These are phyloP conservation scores for Coffea eugenioides DNA, from an alignment of 257 asterid genomes.

Conservation along the genomic window DNA sequence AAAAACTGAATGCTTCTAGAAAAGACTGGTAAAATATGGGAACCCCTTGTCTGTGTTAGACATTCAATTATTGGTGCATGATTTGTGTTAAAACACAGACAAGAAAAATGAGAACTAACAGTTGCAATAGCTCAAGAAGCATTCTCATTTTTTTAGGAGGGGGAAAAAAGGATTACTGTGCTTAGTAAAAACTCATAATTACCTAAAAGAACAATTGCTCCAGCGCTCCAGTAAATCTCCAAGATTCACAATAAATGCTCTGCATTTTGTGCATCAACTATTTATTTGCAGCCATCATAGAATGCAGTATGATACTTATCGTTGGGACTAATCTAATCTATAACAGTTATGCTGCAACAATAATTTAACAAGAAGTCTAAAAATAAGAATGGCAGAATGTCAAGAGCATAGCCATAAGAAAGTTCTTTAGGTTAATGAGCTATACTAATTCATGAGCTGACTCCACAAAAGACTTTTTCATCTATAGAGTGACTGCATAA, in stretches of 20 bases:
- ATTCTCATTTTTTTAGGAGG: background rate
- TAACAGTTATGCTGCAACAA: background rate
- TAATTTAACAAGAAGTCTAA: background rate
- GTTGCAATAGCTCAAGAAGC: background rate
- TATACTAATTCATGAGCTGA: background rate
- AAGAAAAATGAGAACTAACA: background rate
- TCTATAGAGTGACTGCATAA: background rate
- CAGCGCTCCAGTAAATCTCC: slow-evolving; percentile 94
- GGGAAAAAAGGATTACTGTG: too few species aligned
- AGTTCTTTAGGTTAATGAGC: too few species aligned
- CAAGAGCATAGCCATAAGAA: background rate
- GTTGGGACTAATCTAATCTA: background rate
- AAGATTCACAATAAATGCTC: slow-evolving; percentile 85
- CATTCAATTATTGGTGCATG: background rate
- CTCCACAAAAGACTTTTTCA: background rate
- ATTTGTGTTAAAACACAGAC: background rate
- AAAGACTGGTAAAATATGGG: background rate
- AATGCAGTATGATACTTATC: background rate
- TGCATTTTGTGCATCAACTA: slow-evolving; percentile 30
- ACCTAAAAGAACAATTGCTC: slow-evolving; percentile 89
- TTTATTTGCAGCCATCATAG: background rate
- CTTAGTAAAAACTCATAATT: background rate
- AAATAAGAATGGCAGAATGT: background rate
- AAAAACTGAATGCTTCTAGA: background rate
- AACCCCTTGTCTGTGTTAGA: background rate